Evolutionary conservation across 176 grass and related monocot species (phyloP).

Genomic region (Zizania latifolia): DNA sequence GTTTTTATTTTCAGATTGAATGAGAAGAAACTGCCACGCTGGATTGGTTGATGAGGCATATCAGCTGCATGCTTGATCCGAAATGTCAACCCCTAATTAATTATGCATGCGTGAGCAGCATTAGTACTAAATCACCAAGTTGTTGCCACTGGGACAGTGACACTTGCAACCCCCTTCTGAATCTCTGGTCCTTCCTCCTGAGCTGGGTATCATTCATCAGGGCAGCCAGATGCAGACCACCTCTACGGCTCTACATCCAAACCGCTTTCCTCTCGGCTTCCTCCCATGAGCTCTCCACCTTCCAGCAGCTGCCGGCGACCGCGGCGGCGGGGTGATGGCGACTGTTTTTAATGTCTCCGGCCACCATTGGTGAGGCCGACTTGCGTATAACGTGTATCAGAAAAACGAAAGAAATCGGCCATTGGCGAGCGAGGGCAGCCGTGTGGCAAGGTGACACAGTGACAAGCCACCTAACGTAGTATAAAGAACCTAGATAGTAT

Average conservation of each 20-base stretch:
- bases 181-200: neutral
- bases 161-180: conserved; percentile 5
- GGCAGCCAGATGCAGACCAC: conserved; percentile 16
- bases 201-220: too few species aligned
- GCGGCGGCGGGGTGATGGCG: neutral
- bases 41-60: conserved; percentile 5
- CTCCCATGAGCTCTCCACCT: too few species aligned
- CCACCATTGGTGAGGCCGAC: too few species aligned
- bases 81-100: conserved; percentile 39
- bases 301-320: neutral
- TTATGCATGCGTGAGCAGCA: neutral
- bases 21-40: neutral
- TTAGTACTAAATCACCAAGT: conserved; percentile 4
- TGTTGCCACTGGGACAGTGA: conserved; percentile 8
- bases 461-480: neutral
- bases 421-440: neutral
- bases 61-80: neutral
- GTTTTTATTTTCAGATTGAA: neutral
- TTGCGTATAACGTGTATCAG: neutral
- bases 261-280: conserved; percentile 9
- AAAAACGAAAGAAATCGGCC: neutral
- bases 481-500: too few species aligned
- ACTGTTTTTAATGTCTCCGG: neutral
- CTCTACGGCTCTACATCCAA: neutral
- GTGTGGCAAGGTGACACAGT: neutral